Base-by-base conservation (phyloP, 768 basidiomycete species). In the Calocybe indica region DNA sequence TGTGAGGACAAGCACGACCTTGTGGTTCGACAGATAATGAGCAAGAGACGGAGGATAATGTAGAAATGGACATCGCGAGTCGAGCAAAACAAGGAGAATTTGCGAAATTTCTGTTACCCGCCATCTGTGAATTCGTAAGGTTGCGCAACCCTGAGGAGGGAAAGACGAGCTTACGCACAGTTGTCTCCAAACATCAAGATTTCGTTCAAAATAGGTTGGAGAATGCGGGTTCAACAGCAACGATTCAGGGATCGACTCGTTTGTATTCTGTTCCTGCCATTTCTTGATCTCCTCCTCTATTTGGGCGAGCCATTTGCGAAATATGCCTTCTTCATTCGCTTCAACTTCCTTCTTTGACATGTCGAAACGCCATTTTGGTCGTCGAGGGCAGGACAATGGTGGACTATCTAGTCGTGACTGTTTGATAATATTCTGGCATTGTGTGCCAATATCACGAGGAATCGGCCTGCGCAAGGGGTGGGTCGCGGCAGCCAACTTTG, bases 141-240 rank as follows among this genome's bases (percentile, higher is more conserved):
- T 37, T 11, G 51, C 52, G 14, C 62, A 37, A 47, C 40, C 47
- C 22, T 13, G 22, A 33, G 14, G 43, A 47, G 31, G 41, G 41
- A 41, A 41, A 33, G 49, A 34, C 44, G 2, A 40, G 11, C 14
- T 33, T 6, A 74, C 86, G 55, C 63, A 90, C 82, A 97, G 68
- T 68, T 97, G 95, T 52, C 94, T 69, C 93, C 93, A 97, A 10
- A 96, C 92, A 60, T 96, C 89, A 39, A 96, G 58, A 62, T 97
- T 96, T 37, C 88, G 77, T 65, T 96, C 93, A 62, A 82, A 96
- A 64, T 85, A 83, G 1, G 86, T 83, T 2, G 86, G 82, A 3
- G 88, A 85, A 38, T 69, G 67, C 7, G 81, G 29, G 46, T 42
- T 54, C 40, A 12, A 42, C 39, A 32, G 46, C 40, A 14, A 47